Base-by-base conservation (phyloP, 306 rosid genomes). In the Phaseolus lunatus region DNA sequence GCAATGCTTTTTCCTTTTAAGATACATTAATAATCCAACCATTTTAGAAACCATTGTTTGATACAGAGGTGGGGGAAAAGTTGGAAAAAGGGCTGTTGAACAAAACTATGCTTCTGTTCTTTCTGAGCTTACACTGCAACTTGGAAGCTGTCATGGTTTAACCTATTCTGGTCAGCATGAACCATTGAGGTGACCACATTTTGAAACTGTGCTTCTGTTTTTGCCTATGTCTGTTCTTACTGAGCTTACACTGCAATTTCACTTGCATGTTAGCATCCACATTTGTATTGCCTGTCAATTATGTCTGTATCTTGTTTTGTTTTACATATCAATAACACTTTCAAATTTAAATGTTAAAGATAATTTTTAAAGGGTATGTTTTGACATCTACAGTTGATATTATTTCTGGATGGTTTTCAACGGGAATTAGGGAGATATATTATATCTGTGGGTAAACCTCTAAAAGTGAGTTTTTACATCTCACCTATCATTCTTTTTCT, bases 51-150 rank as follows among this genome's bases (percentile, higher is more conserved):
- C 68, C 71, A 37, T 52, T 59, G 3, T 47, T 83, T 82, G 70
- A 85, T 88, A 90, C 88, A 95, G 98, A 84, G 97, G 98, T 72
- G 97, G 98, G 45, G 98, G 98, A 18, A 95, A 88, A 86, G 86
- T 95, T 65, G 98, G 98, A 71, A 95, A 95, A 87, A 89, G 85
- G 83, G 92, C 97, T 52, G 97, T 92, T 72, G 93, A 95, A 79
- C 94, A 87, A 78, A 91, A 87, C 77, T 95, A 95, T 85, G 93
- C 98, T 82, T 90, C 90, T 70, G 97, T 95, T 82, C 95, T 95
- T 64, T 93, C 96, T 70, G 97, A 95, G 84, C 96, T 95, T 72
- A 92, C 87, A 45, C 89, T 92, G 80, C 97, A 92, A 84, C 88
- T 95, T 71, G 98, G 98, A 81, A 83, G 96, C 79, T 95, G 98